These are phyloP conservation scores for Trichoderma sp. DNA, from an alignment of 2,329 filamentous ascomycete species.

Conservation along the genomic window DNA sequence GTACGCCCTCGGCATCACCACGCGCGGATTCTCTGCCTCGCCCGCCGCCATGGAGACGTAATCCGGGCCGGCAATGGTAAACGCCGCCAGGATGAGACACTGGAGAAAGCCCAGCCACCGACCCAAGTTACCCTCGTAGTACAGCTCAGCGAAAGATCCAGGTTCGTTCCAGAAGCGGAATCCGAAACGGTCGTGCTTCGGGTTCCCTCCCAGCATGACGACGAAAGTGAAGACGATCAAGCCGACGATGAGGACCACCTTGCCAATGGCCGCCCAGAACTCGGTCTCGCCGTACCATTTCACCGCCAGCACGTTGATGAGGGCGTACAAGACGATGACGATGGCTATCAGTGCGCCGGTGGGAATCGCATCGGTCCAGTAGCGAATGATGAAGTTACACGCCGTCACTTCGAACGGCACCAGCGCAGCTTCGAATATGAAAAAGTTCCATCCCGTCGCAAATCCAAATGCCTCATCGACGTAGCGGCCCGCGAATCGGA, in stretches of 20 bases:
- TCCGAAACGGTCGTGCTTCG: constrained; percentile 68
- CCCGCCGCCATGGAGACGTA: constrained; percentile 70
- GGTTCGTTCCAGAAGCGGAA: constrained; percentile 69
- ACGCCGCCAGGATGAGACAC: constrained; percentile 70
- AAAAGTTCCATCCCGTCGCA: constrained; percentile 73
- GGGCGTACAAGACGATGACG: constrained; percentile 44
- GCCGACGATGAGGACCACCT: constrained; percentile 70
- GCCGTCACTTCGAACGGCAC: constrained; percentile 70
- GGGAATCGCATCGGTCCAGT: constrained; percentile 62
- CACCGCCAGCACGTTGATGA: constrained; percentile 72
- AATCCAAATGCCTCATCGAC: constrained; percentile 76
- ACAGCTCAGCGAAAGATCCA: constrained; percentile 68
- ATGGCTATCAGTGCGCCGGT: constrained; percentile 63
- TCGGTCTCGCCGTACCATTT: constrained; percentile 77
- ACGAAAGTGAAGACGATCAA: constrained; percentile 78
- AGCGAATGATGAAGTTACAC: constrained; percentile 63
- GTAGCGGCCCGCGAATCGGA: constrained; percentile 73
- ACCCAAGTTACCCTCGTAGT: constrained; percentile 66
- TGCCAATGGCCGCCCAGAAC: constrained; percentile 72
- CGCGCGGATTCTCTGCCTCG: constrained; percentile 70
- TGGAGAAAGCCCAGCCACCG: constrained; percentile 74
- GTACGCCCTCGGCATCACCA: constrained; percentile 70
- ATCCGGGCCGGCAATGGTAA: constrained; percentile 68
- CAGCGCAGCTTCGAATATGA: constrained; percentile 67
- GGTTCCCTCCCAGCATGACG: constrained; percentile 81